phyloP scores from a whole-genome alignment of 495 filamentous ascomycete genomes.

The Aspergillus diversus region DNA sequence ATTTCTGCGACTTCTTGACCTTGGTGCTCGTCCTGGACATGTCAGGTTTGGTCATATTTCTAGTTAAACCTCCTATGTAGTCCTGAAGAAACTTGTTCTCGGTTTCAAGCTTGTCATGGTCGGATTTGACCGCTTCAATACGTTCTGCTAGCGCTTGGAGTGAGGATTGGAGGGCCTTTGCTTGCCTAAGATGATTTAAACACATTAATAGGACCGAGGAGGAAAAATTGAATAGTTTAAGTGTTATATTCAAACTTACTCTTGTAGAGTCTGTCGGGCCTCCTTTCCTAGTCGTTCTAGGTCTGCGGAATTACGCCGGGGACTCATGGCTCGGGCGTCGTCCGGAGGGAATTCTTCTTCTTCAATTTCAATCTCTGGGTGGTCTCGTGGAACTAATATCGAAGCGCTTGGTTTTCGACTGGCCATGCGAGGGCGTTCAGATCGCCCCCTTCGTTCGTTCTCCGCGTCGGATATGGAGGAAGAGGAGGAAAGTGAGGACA shows the following conservation, averaged over 20 bases:
- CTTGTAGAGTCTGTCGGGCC: conserved; percentile 68
- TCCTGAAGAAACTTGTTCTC: conserved; percentile 95
- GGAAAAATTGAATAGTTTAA: not conserved
- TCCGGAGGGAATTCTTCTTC: conserved; percentile 75
- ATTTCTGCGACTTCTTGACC: conserved; percentile 51
- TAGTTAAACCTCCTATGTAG: conserved; percentile 63
- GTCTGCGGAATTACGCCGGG: conserved; percentile 85
- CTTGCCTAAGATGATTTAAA: conserved; percentile 62
- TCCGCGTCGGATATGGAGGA: conserved; percentile 54
- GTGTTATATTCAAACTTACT: conserved; percentile 47
- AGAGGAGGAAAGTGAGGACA: conserved; percentile 48
- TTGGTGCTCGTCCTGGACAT: conserved; percentile 47
- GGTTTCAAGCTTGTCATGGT: conserved; percentile 91
- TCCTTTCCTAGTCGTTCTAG: conserved; percentile 82
- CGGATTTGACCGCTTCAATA: conserved; percentile 90
- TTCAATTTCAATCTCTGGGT: conserved; percentile 66
- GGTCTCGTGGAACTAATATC: conserved; percentile 78
- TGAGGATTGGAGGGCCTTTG: conserved; percentile 82
- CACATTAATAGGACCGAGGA: not conserved
- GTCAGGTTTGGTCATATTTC: conserved; percentile 56
- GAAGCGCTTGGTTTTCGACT: conserved; percentile 78
- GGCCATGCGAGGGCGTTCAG: conserved; percentile 55
- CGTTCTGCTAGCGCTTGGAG: conserved; percentile 86
- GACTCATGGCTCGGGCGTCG: conserved; percentile 94
- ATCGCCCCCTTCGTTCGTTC: conserved; percentile 46